These are phyloP conservation scores for Lumnitzera littorea DNA, from an alignment of 345 rosid species.

Conservation along the genomic window DNA sequence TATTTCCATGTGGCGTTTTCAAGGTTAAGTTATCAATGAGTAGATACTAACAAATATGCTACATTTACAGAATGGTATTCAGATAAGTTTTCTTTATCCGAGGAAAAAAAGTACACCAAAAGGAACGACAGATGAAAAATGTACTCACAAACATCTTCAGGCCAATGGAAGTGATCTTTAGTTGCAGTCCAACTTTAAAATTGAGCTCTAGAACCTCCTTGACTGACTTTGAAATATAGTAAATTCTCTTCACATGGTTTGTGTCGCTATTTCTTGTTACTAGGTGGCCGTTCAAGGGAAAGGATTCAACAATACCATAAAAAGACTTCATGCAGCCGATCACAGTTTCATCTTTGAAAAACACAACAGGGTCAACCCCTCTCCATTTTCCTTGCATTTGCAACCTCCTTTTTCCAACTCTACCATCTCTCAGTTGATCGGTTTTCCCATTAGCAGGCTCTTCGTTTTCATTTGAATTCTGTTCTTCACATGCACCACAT, in stretches of 20 bases:
- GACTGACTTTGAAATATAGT: conserved; percentile 79
- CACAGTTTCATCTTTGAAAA: conserved; percentile 61
- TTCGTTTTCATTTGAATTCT: conserved; percentile 24
- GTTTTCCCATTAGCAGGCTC: conserved; percentile 25
- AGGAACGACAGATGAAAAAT: background rate
- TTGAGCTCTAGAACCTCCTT: conserved; percentile 74
- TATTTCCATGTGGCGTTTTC: background rate
- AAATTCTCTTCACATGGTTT: conserved; percentile 82
- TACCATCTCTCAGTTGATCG: conserved; percentile 26
- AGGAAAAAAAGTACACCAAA: background rate
- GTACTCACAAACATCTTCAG: conserved; percentile 93
- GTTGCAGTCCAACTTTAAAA: conserved; percentile 62
- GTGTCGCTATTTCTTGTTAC: conserved; percentile 75
- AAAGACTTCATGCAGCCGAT: conserved; percentile 64
- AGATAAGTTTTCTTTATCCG: too few species aligned
- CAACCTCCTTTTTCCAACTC: conserved; percentile 56
- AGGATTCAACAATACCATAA: conserved; percentile 74
- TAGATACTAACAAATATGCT: too few species aligned
- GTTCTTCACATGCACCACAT: conserved; percentile 20
- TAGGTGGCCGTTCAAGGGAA: conserved; percentile 65
- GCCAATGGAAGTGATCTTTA: conserved; percentile 88
- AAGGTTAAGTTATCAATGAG: too few species aligned
- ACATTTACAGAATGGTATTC: too few species aligned
- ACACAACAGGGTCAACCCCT: conserved; percentile 88
- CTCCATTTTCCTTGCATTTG: conserved; percentile 93